These are phyloP conservation scores for Poa annua DNA, from an alignment of 176 grass and related monocot species.

Conservation along the genomic window DNA sequence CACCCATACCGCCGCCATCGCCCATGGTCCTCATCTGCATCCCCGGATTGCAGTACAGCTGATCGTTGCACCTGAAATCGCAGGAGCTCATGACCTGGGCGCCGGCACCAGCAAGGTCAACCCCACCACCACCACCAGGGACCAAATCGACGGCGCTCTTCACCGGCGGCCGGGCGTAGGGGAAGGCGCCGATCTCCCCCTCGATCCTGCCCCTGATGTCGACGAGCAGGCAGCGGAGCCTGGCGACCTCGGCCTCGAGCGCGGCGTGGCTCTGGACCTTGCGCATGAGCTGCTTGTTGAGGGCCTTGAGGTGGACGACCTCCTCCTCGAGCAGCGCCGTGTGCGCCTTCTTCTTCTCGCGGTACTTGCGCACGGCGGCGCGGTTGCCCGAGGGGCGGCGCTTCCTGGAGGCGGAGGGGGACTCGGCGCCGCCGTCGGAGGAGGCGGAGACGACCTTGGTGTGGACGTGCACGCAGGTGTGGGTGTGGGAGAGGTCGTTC, in stretches of 20 bases:
- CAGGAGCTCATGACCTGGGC: slow-evolving; percentile 69
- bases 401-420: slow-evolving; percentile 50
- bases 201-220: slow-evolving; percentile 78
- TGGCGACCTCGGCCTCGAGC: slow-evolving; percentile 59
- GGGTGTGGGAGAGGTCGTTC: slow-evolving; percentile 60
- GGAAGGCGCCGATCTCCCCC: slow-evolving; percentile 81
- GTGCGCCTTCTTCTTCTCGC: slow-evolving; percentile 80
- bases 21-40: slow-evolving; percentile 51
- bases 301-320: slow-evolving; percentile 46
- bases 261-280: slow-evolving; percentile 63
- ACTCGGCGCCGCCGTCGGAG: slow-evolving; percentile 36
- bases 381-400: slow-evolving; percentile 49
- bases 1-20: not conserved
- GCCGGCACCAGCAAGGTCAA: not conserved
- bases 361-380: slow-evolving; percentile 74
- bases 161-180: slow-evolving; percentile 65
- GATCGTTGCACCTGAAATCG: slow-evolving; percentile 80
- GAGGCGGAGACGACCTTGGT: slow-evolving; percentile 63
- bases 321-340: slow-evolving; percentile 59
- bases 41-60: slow-evolving; percentile 67
- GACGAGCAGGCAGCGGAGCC: slow-evolving; percentile 72
- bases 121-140: slow-evolving; percentile 33
- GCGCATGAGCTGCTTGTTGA: slow-evolving; percentile 63
- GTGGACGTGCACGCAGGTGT: slow-evolving; percentile 82
- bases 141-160: slow-evolving; percentile 42